Conservation (phyloP, 140 eudicot genomes). For the Bidens hawaiensis region DNA sequence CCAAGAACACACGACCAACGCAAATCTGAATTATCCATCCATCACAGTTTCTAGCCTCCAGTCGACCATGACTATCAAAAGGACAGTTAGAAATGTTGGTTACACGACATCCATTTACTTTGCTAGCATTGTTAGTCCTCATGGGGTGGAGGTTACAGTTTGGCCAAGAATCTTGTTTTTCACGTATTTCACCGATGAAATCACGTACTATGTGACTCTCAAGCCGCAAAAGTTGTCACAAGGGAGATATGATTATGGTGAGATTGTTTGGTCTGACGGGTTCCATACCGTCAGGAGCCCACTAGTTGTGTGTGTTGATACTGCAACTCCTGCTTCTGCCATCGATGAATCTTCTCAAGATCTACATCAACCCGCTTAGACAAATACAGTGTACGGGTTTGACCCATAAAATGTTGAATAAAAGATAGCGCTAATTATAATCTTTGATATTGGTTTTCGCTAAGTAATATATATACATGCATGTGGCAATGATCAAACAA, state of each 20-base stretch:
- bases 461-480: too few relatives aligned
- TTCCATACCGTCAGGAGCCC: constrained; percentile 58
- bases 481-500: too few relatives aligned
- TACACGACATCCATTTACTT: constrained; percentile 37
- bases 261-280: constrained; percentile 69
- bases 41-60: constrained; percentile 48
- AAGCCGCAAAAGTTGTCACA: constrained; percentile 50
- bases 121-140: constrained; percentile 42
- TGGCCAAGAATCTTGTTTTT: constrained; percentile 65
- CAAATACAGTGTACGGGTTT: not conserved
- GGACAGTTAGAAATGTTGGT: constrained; percentile 58
- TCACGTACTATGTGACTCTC: constrained; percentile 42
- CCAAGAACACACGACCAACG: not conserved
- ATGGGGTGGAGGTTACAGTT: constrained; percentile 64
- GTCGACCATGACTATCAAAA: constrained; percentile 32
- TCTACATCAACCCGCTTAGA: not conserved
- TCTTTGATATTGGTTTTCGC: constrained; percentile 3
- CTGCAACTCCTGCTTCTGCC: constrained; percentile 6
- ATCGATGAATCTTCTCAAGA: constrained; percentile 19
- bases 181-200: constrained; percentile 38
- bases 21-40: constrained; percentile 59
- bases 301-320: constrained; percentile 56
- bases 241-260: constrained; percentile 74
- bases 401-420: constrained; percentile 8
- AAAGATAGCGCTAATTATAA: not conserved